phyloP scores from a whole-genome alignment of 208 protist genomes.

The Acanthamoeba castellanii region DNA sequence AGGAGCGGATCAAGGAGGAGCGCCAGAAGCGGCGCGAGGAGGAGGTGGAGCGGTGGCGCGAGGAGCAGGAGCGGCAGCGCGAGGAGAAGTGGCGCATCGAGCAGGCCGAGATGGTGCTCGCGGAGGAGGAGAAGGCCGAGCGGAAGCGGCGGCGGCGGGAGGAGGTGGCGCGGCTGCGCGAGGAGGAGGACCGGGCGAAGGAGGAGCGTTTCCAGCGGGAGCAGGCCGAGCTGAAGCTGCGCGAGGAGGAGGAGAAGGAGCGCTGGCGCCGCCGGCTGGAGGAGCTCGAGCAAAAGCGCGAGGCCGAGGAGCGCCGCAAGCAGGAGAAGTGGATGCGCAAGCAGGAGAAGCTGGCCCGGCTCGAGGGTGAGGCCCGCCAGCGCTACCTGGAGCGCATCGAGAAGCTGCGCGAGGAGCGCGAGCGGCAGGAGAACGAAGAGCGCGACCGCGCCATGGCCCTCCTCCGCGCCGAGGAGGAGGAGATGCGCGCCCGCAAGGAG shows the following conservation, averaged over 20 bases:
- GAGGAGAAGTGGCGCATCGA: slow-evolving; percentile 56
- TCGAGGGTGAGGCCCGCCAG: slow-evolving; percentile 51
- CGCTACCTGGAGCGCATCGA: slow-evolving; percentile 32
- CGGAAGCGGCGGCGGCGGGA: neutral
- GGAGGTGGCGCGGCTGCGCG: slow-evolving; percentile 29
- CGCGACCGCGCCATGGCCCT: slow-evolving; percentile 41
- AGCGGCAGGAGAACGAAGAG: slow-evolving; percentile 41
- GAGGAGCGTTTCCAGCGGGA: neutral
- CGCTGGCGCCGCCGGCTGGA: neutral
- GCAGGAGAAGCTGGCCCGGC: neutral
- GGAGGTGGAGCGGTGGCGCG: slow-evolving; percentile 23
- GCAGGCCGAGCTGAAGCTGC: slow-evolving; percentile 27
- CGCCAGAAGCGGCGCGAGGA: neutral
- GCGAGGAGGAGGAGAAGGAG: slow-evolving; percentile 1
- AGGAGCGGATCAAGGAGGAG: slow-evolving; percentile 4
- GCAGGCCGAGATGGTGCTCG: slow-evolving; percentile 26
- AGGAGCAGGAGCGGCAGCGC: slow-evolving; percentile 57
- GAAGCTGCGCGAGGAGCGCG: slow-evolving; percentile 5
- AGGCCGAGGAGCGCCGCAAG: neutral
- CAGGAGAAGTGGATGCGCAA: slow-evolving; percentile 17
- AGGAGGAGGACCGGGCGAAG: slow-evolving; percentile 63
- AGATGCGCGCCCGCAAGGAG: neutral
- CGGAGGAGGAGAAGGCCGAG: slow-evolving; percentile 26
- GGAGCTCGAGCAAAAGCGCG: slow-evolving; percentile 4
- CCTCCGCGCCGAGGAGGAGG: neutral